Base-by-base conservation (phyloP, 148 eudicot species). In the Arbutus unedo region DNA sequence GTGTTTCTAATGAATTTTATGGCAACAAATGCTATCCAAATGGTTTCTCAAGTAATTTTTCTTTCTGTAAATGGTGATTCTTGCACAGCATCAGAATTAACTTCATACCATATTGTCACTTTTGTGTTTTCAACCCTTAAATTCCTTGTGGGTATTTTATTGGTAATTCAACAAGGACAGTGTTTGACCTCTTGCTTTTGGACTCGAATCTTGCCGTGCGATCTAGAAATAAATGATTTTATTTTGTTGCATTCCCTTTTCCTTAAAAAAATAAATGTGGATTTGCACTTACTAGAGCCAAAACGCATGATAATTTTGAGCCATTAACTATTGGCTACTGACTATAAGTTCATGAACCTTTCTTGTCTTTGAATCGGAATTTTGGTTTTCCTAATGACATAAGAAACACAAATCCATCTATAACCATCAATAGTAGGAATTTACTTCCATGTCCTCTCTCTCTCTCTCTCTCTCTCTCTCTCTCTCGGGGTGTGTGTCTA, bases 381-480 rank as follows among this genome's bases (percentile, higher is more conserved):
- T 55, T 13, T 13, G 2, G 18, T 3, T 55, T 55, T 4, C 16
- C 3, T 55, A 55, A 18, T 59, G n/a, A 1, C 23, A 5, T 64
- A 64, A 66, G 43, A 66, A 66, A 66, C 44, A 25, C 8, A 13
- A 66, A 66, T 10, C 31, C 16, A 3, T 31, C 38, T 25, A 66
- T 6, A n/a, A 4, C 8, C 10, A 18, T 43, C 11, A 54, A 54
- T 66, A 25, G 5, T 25, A 66, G 25, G 43, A 16, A 31, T 11
- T 66, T 66, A 11, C 6, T 66, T 66, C 13, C 43, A 7, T 16
- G 31, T 3, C 44, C 25, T 31, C 45, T 67, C 48, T 56, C 21
- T 74, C 80, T 82, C 75, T 60, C 75, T 68, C 44, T 68, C 81
- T 68, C 18, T 14, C n/a, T 15, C 74, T 38, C 47, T 70, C 0